Evolutionary conservation across 331 rosid species (phyloP).

Genomic region (Ulmus americana): DNA sequence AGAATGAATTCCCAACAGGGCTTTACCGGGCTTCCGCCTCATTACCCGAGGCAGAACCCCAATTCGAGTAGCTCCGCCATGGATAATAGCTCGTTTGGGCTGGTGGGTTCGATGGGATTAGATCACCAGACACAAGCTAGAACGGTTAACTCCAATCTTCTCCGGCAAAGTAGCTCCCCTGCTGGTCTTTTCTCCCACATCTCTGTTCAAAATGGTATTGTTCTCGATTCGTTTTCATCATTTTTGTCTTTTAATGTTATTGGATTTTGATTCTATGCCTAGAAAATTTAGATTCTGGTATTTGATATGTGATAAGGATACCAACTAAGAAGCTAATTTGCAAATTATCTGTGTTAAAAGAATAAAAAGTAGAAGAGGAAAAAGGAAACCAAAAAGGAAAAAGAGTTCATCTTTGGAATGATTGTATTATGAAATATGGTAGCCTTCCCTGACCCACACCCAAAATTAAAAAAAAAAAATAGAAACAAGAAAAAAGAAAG

Average conservation of each 20-base stretch:
- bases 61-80: conserved; percentile 24
- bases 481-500: no score
- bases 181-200: conserved; percentile 51
- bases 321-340: conserved; percentile 5
- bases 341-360: neutral
- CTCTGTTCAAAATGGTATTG: conserved; percentile 59
- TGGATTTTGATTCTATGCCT: neutral
- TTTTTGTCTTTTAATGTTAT: neutral
- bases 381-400: neutral
- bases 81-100: conserved; percentile 41
- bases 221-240: conserved; percentile 16
- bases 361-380: neutral
- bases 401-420: neutral
- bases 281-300: neutral
- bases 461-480: neutral
- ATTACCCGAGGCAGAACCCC: conserved; percentile 65
- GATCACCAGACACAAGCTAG: conserved; percentile 28
- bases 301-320: neutral
- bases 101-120: conserved; percentile 39
- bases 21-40: conserved; percentile 59
- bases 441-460: no score
- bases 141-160: conserved; percentile 30
- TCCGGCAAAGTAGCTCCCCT: conserved; percentile 62
- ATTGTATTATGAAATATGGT: neutral
- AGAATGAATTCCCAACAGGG: conserved; percentile 37